These are phyloP conservation scores for Dissophora ornata DNA, from an alignment of 192 early-diverging fungal species.

Conservation along the genomic window DNA sequence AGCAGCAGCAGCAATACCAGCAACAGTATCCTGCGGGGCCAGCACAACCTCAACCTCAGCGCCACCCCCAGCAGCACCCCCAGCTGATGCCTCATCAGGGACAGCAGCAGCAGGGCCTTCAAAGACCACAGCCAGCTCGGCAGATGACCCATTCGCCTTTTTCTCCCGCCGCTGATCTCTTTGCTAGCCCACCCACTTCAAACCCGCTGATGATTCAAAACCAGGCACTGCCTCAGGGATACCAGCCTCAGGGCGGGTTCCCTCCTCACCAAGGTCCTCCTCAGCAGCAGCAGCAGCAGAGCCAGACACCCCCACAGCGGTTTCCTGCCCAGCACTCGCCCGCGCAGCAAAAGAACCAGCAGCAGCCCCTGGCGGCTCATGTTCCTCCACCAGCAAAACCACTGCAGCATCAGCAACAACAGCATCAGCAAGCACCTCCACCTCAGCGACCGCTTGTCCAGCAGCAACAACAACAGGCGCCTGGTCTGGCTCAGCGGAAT, in stretches of 20 bases:
- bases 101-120: slow-evolving; percentile 12
- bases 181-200: slow-evolving; percentile 28
- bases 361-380: slow-evolving; percentile 5
- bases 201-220: neutral
- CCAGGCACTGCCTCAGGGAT: slow-evolving; percentile 25
- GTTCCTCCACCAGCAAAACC: slow-evolving; percentile 2
- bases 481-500: slow-evolving; percentile 2
- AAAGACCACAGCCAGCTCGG: slow-evolving; percentile 23
- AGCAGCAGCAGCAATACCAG: slow-evolving; percentile 14
- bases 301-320: slow-evolving; percentile 1
- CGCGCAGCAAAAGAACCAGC: neutral
- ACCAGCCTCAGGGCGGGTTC: slow-evolving; percentile 13
- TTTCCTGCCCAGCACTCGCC: slow-evolving; percentile 10
- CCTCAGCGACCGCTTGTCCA: neutral
- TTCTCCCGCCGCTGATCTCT: slow-evolving; percentile 27
- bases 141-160: slow-evolving; percentile 42
- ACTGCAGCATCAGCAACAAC: slow-evolving; percentile 15
- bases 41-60: slow-evolving; percentile 36
- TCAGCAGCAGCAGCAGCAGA: slow-evolving; percentile 5
- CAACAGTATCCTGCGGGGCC: neutral
- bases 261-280: slow-evolving; percentile 4
- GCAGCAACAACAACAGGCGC: slow-evolving; percentile 13
- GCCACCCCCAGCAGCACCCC: slow-evolving; percentile 50
- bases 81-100: slow-evolving; percentile 19
- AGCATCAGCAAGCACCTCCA: slow-evolving; percentile 5